Evolutionary conservation across 139 green algal species (phyloP), one percentile per base, ranked within the genome.

Genomic region (Chlamydomonas incerta): DNA sequence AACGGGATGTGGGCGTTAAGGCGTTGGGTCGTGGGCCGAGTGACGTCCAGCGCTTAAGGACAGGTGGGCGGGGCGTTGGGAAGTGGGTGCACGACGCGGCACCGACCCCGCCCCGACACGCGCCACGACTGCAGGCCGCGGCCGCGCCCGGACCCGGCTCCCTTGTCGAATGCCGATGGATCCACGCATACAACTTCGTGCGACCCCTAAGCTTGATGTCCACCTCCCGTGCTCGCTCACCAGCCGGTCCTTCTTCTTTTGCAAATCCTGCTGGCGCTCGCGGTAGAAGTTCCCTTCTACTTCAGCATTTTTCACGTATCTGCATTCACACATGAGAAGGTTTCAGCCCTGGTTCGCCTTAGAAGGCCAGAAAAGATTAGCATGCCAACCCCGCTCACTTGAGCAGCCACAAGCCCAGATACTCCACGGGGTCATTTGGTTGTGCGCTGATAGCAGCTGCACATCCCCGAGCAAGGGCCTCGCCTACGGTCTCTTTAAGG

Each of bases 361-460:
- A 50, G 41, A 50, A 50, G 41, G 41, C 41, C 41, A 13, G 41
- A 50, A 8, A 74, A 50, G 41, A 74, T 41, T 10, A n/a, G 71
- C 41, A 79, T 73, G 82, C n/a, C 71, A 50, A 50, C 41, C 41
- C 41, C 41, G 41, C 88, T 85, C 28, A 91, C 90, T 85, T 84
- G 11, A 93, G 76, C 15, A 93, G 79, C 84, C 85, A 93, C 9
- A 85, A 81, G 2, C 84, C 90, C 3, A 91, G 72, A 73, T 91
- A 93, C n/a, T 91, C 90, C 5, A 93, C 87, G 3, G 90, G 90
- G 47, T 93, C 90, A 55, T 86, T 90, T 24, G 90, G 90, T 28
- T 91, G 84, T 4, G 90, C 81, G 29, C 65, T 62, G 18, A 90
- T 81, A 17, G 62, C 65, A 6, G 81, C 81, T 18, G 90, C 87